Evolutionary conservation across 208 protist species (phyloP).

Genomic region (Phytomonas sp.): DNA sequence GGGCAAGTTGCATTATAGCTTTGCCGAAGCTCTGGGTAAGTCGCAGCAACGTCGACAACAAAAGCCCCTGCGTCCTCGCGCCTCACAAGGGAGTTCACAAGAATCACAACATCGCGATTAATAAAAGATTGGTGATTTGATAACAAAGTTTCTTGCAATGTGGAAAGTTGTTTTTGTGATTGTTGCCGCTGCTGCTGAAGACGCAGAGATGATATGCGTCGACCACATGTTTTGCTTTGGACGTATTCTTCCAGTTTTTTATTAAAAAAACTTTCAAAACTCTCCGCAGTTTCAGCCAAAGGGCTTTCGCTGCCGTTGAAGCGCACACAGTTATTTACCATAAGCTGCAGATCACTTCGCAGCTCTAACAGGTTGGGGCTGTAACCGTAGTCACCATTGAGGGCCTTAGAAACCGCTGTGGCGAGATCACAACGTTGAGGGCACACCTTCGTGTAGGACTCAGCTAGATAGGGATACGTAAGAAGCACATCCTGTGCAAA

Average conservation of each 20-base stretch:
- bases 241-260: constrained; percentile 56
- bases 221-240: constrained; percentile 42
- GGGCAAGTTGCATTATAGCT: constrained; percentile 67
- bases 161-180: background rate
- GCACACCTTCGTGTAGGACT: constrained; percentile 64
- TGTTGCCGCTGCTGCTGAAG: constrained; percentile 14
- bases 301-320: constrained; percentile 63
- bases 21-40: constrained; percentile 59
- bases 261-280: constrained; percentile 62
- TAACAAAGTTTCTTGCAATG: background rate
- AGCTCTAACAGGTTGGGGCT: constrained; percentile 45
- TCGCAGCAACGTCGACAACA: constrained; percentile 60
- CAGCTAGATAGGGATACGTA: constrained; percentile 66
- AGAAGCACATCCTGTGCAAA: constrained; percentile 71
- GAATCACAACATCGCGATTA: constrained; percentile 31
- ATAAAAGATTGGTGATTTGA: constrained; percentile 8
- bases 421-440: constrained; percentile 66
- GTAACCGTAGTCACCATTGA: constrained; percentile 47
- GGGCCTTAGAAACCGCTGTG: constrained; percentile 53
- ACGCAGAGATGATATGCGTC: constrained; percentile 54
- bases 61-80: constrained; percentile 73
- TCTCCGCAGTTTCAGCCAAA: constrained; percentile 35
- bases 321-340: constrained; percentile 77
- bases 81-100: constrained; percentile 53
- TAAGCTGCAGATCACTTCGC: constrained; percentile 59